These are phyloP conservation scores for Rhizophora apiculata DNA, from an alignment of 345 rosid species.

Conservation along the genomic window DNA sequence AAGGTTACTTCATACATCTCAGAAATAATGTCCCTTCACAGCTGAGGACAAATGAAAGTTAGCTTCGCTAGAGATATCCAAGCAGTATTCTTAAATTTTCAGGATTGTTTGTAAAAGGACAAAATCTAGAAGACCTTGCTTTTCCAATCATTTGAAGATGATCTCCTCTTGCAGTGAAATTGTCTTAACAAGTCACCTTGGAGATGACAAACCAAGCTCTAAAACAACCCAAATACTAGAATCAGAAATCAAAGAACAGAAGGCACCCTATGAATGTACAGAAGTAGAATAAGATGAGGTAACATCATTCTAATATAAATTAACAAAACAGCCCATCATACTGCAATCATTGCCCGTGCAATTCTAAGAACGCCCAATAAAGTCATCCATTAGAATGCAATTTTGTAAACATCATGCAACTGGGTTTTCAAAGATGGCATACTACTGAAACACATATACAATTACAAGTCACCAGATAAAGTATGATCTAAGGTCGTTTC, in stretches of 20 bases:
- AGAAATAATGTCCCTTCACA: background rate
- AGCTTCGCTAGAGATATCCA: conserved; percentile 11
- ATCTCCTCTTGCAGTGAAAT: conserved; percentile 23
- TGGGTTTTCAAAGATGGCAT: background rate
- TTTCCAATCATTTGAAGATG: conserved; percentile 28
- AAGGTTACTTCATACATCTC: conserved; percentile 12
- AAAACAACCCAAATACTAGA: conserved; percentile 22
- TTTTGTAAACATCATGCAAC: conserved; percentile 2
- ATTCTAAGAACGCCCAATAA: background rate
- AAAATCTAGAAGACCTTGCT: conserved; percentile 16
- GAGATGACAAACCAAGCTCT: conserved; percentile 83
- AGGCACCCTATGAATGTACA: background rate
- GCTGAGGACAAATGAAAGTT: background rate
- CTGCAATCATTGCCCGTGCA: background rate
- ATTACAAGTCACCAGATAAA: conserved; percentile 1
- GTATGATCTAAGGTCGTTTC: conserved; percentile 8
- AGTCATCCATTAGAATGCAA: background rate
- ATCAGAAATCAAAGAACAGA: conserved; percentile 24
- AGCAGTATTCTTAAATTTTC: conserved; percentile 22
- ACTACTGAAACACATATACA: background rate
- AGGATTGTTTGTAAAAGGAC: conserved; percentile 11
- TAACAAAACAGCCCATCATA: background rate
- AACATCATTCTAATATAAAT: background rate
- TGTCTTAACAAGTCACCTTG: conserved; percentile 63
- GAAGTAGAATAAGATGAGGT: conserved; percentile 1